A percentile compares a stretch with the other conserved stretches of the same genome.
These are phyloP conservation scores for Abortiporus biennis DNA, from an alignment of 1,284 basidiomycete genomes.

Conservation along the genomic window DNA sequence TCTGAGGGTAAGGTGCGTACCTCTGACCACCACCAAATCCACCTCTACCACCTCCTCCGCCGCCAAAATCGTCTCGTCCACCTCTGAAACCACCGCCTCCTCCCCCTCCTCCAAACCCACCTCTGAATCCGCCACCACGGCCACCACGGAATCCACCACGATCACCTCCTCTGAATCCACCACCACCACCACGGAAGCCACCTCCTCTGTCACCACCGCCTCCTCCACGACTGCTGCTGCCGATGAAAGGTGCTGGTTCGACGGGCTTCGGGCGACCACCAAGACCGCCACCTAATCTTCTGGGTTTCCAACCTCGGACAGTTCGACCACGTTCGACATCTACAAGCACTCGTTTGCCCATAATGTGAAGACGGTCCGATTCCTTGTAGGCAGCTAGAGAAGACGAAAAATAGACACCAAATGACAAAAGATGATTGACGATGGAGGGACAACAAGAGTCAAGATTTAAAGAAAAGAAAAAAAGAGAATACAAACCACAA, in stretches of 20 bases:
- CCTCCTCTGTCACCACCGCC: constrained; percentile 28
- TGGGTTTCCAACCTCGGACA: constrained; percentile 98
- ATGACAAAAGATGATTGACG: too few species aligned
- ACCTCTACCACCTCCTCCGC: constrained; percentile 27
- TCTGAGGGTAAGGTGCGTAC: constrained; percentile 24
- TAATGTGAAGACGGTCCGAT: constrained; percentile 95
- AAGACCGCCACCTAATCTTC: constrained; percentile 89
- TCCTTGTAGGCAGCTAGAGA: constrained; percentile 94
- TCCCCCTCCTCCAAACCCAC: constrained; percentile 29
- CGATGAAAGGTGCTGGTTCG: constrained; percentile 37
- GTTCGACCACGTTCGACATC: constrained; percentile 98
- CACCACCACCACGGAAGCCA: constrained; percentile 29
- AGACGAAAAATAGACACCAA: constrained; percentile 17
- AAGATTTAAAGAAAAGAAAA: constrained; percentile 5
- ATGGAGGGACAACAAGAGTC: constrained; percentile 10
- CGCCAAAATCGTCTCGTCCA: constrained; percentile 26
- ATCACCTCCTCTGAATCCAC: constrained; percentile 28
- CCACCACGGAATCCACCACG: constrained; percentile 40
- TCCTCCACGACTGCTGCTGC: constrained; percentile 34
- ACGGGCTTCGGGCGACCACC: constrained; percentile 91
- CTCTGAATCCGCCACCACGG: constrained; percentile 24
- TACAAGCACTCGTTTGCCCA: constrained; percentile 92
- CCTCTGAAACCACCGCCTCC: constrained; percentile 18
- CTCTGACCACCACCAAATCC: constrained; percentile 32
- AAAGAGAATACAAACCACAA: constrained; percentile 14